Conservation (phyloP, 306 rosid genomes). For the Lagenaria siceraria region DNA sequence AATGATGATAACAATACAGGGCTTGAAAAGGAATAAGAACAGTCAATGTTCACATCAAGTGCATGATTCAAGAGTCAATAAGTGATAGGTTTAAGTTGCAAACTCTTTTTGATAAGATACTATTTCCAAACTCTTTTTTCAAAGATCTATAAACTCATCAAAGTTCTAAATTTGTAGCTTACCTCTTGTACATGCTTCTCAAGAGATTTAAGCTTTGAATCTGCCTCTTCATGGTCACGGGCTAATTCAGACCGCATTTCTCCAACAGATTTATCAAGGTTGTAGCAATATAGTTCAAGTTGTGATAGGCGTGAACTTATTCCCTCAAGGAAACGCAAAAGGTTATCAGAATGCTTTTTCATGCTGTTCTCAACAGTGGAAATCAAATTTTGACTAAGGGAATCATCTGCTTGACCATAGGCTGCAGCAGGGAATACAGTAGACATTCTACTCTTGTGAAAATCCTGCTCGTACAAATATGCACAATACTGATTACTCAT, state of each 20-base stretch:
- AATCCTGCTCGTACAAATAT: constrained; percentile 34
- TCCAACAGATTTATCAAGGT: constrained; percentile 78
- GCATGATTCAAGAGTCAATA: background rate
- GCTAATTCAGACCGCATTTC: constrained; percentile 76
- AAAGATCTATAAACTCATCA: background rate
- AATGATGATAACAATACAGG: background rate
- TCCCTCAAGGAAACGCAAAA: constrained; percentile 83
- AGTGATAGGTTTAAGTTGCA: background rate
- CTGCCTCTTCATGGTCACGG: constrained; percentile 69
- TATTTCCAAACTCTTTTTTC: background rate
- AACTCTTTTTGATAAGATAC: no score
- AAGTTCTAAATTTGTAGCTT: constrained; percentile 15
- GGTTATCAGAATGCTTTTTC: constrained; percentile 64
- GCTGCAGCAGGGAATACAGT: constrained; percentile 34
- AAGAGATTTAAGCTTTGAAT: constrained; percentile 56
- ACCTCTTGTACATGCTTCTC: constrained; percentile 83
- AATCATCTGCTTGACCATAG: constrained; percentile 52
- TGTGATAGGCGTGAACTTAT: constrained; percentile 75
- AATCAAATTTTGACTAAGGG: constrained; percentile 44
- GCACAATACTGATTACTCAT: background rate
- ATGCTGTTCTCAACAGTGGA: constrained; percentile 71
- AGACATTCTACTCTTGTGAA: constrained; percentile 45
- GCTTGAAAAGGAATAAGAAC: background rate
- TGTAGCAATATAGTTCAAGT: constrained; percentile 82
- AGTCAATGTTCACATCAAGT: background rate